phyloP scores from a whole-genome alignment of 1,284 basidiomycete genomes.

The Cryptococcus sp. region DNA sequence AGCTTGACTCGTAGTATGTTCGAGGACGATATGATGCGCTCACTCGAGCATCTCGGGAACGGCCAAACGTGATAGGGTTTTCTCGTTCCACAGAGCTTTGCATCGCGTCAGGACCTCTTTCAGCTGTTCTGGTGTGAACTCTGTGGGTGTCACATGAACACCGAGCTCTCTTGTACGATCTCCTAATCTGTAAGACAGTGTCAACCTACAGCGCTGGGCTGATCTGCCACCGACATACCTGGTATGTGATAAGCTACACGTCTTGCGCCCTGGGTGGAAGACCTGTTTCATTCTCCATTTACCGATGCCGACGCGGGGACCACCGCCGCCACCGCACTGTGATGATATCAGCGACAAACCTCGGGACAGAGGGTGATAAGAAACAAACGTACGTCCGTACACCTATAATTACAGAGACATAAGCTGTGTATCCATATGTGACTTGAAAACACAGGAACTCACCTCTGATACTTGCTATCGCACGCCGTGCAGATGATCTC shows the following conservation, averaged over 20 bases:
- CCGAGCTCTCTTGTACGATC: slow-evolving; percentile 49
- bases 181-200: slow-evolving; percentile 34
- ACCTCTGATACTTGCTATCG: slow-evolving; percentile 49
- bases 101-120: slow-evolving; percentile 49
- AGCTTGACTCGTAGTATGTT: too few relatives aligned
- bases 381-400: slow-evolving; percentile 30
- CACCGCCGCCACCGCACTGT: slow-evolving; percentile 53
- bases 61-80: slow-evolving; percentile 48
- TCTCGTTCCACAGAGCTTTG: slow-evolving; percentile 51
- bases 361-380: neutral
- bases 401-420: slow-evolving; percentile 10
- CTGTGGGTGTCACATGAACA: slow-evolving; percentile 49
- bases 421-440: neutral
- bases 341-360: slow-evolving; percentile 11
- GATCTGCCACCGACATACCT: slow-evolving; percentile 21
- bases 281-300: slow-evolving; percentile 57
- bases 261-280: slow-evolving; percentile 54
- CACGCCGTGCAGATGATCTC: slow-evolving; percentile 46
- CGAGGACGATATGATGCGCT: slow-evolving; percentile 12
- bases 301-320: slow-evolving; percentile 53
- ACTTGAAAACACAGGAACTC: slow-evolving; percentile 1
- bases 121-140: slow-evolving; percentile 48
- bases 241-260: slow-evolving; percentile 53
- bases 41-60: slow-evolving; percentile 54
- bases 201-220: slow-evolving; percentile 1